A percentile compares a stretch with the other conserved stretches of the same genome.
Conservation (phyloP, 2,329 filamentous ascomycete species). For the Nothophoma quercina region DNA sequence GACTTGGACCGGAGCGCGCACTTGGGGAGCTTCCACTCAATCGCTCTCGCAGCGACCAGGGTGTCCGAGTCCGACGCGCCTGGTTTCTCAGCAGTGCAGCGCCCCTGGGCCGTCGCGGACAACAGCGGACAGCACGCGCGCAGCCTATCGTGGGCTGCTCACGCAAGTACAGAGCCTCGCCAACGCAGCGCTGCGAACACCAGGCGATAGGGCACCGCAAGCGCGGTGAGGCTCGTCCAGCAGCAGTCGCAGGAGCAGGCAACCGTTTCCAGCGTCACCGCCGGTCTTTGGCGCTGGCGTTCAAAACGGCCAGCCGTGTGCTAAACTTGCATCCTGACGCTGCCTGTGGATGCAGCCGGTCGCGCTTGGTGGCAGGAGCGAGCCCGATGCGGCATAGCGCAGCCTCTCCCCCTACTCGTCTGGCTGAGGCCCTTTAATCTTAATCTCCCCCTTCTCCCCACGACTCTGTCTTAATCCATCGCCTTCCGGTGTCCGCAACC, state of each 20-base stretch:
- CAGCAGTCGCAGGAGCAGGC: conserved; percentile 22
- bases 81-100: conserved; percentile 10
- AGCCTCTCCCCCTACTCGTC: conserved; percentile 33
- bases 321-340: conserved; percentile 25
- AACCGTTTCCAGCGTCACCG: conserved; percentile 28
- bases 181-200: not conserved
- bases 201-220: conserved; percentile 4
- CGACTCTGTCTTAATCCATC: conserved; percentile 45
- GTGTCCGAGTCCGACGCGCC: conserved; percentile 16
- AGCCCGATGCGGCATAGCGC: conserved; percentile 24
- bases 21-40: conserved; percentile 23
- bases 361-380: conserved; percentile 23
- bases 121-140: conserved; percentile 9
- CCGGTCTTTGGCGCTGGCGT: conserved; percentile 28
- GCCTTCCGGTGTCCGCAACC: conserved; percentile 37
- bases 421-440: conserved; percentile 43
- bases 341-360: conserved; percentile 16
- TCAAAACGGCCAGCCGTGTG: conserved; percentile 33
- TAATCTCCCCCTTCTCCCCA: conserved; percentile 44
- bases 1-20: conserved; percentile 10
- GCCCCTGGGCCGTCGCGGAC: conserved; percentile 15
- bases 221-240: conserved; percentile 19
- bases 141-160: conserved; percentile 4
- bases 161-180: not conserved
- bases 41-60: conserved; percentile 12